Evolutionary conservation across 495 filamentous ascomycete genomes (phyloP).

Genomic region (Durotheca rogersii): DNA sequence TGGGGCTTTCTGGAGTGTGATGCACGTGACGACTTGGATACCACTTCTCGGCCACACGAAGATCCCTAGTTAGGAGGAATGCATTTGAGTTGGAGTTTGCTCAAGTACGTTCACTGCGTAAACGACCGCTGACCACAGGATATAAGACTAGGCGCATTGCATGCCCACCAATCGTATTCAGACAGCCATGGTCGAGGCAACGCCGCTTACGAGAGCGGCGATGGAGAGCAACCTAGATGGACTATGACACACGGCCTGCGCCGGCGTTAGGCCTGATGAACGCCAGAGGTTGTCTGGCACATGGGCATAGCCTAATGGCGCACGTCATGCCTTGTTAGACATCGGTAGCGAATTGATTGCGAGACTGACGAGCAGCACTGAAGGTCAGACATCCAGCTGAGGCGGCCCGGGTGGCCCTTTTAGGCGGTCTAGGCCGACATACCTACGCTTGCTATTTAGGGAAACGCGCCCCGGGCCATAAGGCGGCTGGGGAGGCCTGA

Average conservation of each 20-base stretch:
- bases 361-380: constrained; percentile 12
- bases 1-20: background rate
- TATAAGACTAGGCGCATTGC: constrained; percentile 14
- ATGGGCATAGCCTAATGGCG: constrained; percentile 8
- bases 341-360: constrained; percentile 2
- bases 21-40: constrained; percentile 15
- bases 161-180: constrained; percentile 9
- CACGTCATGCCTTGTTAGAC: constrained; percentile 18
- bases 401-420: too few species aligned
- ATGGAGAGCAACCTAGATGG: constrained; percentile 5
- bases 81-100: constrained; percentile 5
- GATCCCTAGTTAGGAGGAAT: too few species aligned
- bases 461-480: constrained; percentile 11
- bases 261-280: constrained; percentile 6
- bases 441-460: constrained; percentile 27
- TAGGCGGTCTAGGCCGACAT: constrained; percentile 3
- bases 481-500: constrained; percentile 3
- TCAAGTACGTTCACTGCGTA: background rate
- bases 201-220: constrained; percentile 22
- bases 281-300: background rate
- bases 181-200: constrained; percentile 20
- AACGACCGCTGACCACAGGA: constrained; percentile 3
- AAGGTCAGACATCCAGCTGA: constrained; percentile 8
- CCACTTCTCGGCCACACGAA: background rate
- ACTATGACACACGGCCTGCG: constrained; percentile 8